Conservation (phyloP, 768 basidiomycete genomes). For the Leccinellum rugosiceps region DNA sequence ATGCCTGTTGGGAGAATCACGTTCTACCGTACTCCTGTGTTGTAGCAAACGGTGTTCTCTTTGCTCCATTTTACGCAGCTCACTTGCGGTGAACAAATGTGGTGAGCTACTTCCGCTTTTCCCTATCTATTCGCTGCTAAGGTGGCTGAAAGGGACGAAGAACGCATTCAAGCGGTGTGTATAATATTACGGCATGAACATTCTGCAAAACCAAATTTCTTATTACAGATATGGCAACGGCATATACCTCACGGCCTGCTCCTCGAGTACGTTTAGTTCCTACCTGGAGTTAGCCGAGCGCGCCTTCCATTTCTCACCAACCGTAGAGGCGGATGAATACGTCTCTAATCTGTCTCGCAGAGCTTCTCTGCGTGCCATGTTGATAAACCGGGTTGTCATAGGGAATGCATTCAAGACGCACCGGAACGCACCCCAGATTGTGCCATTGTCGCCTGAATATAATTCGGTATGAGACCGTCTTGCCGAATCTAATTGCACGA, state of each 20-base stretch:
- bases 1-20: constrained; percentile 12
- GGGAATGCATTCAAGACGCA: constrained; percentile 9
- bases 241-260: constrained; percentile 14
- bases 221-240: constrained; percentile 10
- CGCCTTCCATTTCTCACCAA: constrained; percentile 3
- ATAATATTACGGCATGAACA: neutral
- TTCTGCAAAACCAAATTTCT: neutral
- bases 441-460: constrained; percentile 3
- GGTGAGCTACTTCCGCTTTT: neutral
- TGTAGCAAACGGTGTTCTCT: constrained; percentile 9
- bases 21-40: constrained; percentile 7
- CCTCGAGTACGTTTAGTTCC: constrained; percentile 9
- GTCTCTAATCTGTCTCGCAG: constrained; percentile 12
- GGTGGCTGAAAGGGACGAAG: constrained; percentile 5
- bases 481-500: neutral
- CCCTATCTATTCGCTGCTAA: neutral
- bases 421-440: constrained; percentile 11
- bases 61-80: constrained; percentile 11
- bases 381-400: constrained; percentile 6
- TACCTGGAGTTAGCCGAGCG: neutral
- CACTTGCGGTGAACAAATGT: constrained; percentile 12
- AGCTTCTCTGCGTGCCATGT: constrained; percentile 10
- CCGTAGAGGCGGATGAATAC: constrained; percentile 13
- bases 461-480: constrained; percentile 4
- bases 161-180: constrained; percentile 17